Evolutionary conservation across 73 alveolate genomes (phyloP), one percentile per base, ranked within the genome.

Genomic region (Paramecium sexaurelia): DNA sequence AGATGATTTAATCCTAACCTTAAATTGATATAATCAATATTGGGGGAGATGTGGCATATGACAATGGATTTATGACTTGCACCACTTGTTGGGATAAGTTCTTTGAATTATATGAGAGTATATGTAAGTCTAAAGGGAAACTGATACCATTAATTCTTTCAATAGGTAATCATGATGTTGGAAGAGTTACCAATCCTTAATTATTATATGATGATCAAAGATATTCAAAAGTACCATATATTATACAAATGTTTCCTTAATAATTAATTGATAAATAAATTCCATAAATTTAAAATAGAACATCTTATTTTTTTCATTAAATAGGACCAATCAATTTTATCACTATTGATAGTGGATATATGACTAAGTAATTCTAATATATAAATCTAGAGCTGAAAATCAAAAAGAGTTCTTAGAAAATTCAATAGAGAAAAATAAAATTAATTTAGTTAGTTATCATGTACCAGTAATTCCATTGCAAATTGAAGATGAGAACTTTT

Each of bases 11-110:
- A 22, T 11, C 26, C 0, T 8, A 5, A 45, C 40, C 45, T 0
- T 7, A 78, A 39, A 78, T 78, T 13, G 90, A 78, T 43, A 15
- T 17, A 19, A 22, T 78, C n/a, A 78, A 41, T 45, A 78, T 78
- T 11, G 90, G 90, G 15, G 90, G 90, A 40, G 90, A 78, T 78
- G 55, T 78, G 15, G 90, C 55, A 7, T 78, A 78, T 78, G 90
- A 78, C 41, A 78, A 78, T 41, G 90, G 90, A 13, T 29, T 78
- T 32, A 15, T 39, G 1, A 6, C 41, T n/a, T 78, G 90, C 55
- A 29, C 29, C 10, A 37, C 32, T 6, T 78, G 90, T 78, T 78
- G 90, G 90, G 90, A 78, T 41, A 43, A 20, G n/a, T 78, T 78
- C 27, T 45, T 78, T 6, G 11, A 22, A 6, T 33, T 29, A 22